Evolutionary conservation across 805 yeast species (phyloP).

Genomic region (Starmerella khaoyaiensis): DNA sequence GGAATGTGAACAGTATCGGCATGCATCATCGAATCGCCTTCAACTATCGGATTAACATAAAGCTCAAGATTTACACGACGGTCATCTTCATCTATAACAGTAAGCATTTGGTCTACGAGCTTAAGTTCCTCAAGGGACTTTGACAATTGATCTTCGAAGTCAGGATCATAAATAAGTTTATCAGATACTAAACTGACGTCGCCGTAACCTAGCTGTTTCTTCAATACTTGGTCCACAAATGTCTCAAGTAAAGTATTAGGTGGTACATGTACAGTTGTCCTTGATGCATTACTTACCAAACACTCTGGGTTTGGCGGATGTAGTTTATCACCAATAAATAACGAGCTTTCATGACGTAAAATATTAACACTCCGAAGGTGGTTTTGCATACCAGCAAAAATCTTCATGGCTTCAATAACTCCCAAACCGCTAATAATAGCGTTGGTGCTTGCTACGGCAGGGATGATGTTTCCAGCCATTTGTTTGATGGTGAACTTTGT

Average conservation of each 20-base stretch:
- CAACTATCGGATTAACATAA: conserved; percentile 19
- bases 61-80: conserved; percentile 42
- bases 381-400: conserved; percentile 28
- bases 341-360: conserved; percentile 46
- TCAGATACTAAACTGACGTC: conserved; percentile 47
- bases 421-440: conserved; percentile 90
- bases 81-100: conserved; percentile 74
- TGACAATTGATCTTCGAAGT: conserved; percentile 65
- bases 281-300: conserved; percentile 35
- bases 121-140: conserved; percentile 41
- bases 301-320: conserved; percentile 59
- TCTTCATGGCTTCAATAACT: conserved; percentile 54
- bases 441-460: conserved; percentile 96
- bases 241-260: conserved; percentile 33
- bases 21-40: conserved; percentile 17
- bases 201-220: conserved; percentile 39
- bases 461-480: conserved; percentile 95
- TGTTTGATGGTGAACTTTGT: conserved; percentile 69
- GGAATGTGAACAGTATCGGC: conserved; percentile 23
- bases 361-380: conserved; percentile 35
- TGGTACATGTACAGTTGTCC: conserved; percentile 23
- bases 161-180: conserved; percentile 65
- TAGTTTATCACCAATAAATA: conserved; percentile 51
- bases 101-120: conserved; percentile 50
- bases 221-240: conserved; percentile 39